Evolutionary conservation across 116 monocot species (phyloP), one percentile per base, ranked within the genome.

Genomic region (Phalaenopsis hybrid): DNA sequence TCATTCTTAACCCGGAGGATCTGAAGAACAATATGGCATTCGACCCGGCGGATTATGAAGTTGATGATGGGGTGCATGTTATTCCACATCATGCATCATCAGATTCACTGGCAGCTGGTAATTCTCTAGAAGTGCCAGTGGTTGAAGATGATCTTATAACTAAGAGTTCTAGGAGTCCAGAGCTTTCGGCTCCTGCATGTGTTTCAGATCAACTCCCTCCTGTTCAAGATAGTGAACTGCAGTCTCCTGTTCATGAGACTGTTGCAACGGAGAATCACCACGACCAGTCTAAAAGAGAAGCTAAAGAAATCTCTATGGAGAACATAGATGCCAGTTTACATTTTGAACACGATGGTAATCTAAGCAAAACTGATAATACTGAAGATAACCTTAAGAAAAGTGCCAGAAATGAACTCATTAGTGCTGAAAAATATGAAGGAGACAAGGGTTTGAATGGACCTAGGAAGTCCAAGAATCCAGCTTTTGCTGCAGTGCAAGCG

Each of bases 401-500:
- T 51, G 49, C 34, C 16, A 75, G 80, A 44, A 74, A 10, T 10
- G 49, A 44, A 73, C 18, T 77, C 33, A 52, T 23, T 49, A 88
- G 86, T 37, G 15, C 81, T 72, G 49, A 52, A 43, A 89, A 89
- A 43, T 76, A 13, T 80, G 95, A 92, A 79, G 85, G 81, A 21
- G 86, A 88, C 44, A 85, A 77, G 49, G 16, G 69, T 79, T 45
- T 73, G 49, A 6, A 79, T 55, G 82, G 76, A 7, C 78, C 57
- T 55, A 89, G 79, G 85, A 90, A 87, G 44, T 51, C 82, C 31
- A 76, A 83, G 76, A 94, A 90, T 89, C 91, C 92, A 16, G 84
- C 89, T 72, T 94, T 91, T 87, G 87, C 81, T 83, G 91, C 90
- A 76, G 91, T 82, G 18, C 91, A 93, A 63, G 83, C 90, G 81